A percentile compares a stretch with the other conserved stretches of the same genome.
Conservation (phyloP, 2,329 filamentous ascomycete genomes). For the Zarea fungicola region DNA sequence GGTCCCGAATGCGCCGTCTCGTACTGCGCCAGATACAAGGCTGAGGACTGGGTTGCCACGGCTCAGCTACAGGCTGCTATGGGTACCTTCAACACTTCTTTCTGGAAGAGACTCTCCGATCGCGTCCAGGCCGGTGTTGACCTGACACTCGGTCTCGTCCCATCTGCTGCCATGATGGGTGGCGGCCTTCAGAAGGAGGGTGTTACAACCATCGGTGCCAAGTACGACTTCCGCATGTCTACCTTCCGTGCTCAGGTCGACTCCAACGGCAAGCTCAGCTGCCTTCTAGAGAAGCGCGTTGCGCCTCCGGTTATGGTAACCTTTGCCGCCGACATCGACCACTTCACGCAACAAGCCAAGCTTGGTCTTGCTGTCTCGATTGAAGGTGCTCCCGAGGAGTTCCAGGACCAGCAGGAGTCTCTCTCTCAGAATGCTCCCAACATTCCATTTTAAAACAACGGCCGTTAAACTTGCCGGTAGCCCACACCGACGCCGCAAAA, state of each 20-base stretch:
- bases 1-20: slow-evolving; percentile 88
- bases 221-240: slow-evolving; percentile 96
- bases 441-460: slow-evolving; percentile 57
- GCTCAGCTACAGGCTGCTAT: slow-evolving; percentile 78
- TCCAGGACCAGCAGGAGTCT: slow-evolving; percentile 77
- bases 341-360: slow-evolving; percentile 93
- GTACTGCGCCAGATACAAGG: slow-evolving; percentile 88
- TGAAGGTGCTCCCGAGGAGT: slow-evolving; percentile 76
- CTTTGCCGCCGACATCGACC: slow-evolving; percentile 94
- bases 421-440: slow-evolving; percentile 46
- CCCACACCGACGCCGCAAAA: neutral
- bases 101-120: slow-evolving; percentile 89
- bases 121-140: slow-evolving; percentile 96
- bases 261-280: slow-evolving; percentile 88
- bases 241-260: slow-evolving; percentile 96
- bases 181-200: slow-evolving; percentile 76
- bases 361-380: slow-evolving; percentile 91
- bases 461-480: neutral
- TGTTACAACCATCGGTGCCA: slow-evolving; percentile 84
- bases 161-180: slow-evolving; percentile 65
- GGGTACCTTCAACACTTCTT: slow-evolving; percentile 82
- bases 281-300: slow-evolving; percentile 91
- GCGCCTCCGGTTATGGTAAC: slow-evolving; percentile 88
- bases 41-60: slow-evolving; percentile 86
- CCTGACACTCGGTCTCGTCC: slow-evolving; percentile 78